These are phyloP conservation scores for Coemansia sp. DNA, from an alignment of 371 early-diverging fungal species.

Conservation along the genomic window DNA sequence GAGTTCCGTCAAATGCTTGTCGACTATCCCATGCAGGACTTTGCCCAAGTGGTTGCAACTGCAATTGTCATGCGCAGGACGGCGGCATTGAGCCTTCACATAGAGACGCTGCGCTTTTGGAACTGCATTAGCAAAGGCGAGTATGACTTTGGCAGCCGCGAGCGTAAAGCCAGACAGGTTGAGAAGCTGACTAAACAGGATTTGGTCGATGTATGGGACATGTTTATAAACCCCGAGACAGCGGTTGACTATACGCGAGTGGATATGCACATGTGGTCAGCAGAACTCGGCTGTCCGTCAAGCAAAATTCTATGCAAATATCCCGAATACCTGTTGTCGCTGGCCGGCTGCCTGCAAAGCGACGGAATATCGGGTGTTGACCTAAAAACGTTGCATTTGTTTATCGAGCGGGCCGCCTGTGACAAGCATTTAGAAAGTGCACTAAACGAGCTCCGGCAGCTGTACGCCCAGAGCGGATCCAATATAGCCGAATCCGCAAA, in stretches of 20 bases:
- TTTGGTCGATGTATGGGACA: conserved; percentile 42
- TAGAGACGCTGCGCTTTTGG: not conserved
- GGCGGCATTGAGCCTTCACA: too few relatives aligned
- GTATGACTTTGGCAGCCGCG: conserved; percentile 76
- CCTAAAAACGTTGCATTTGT: not conserved
- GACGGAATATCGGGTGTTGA: conserved; percentile 10
- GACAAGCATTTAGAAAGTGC: not conserved
- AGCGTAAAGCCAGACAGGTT: conserved; percentile 9
- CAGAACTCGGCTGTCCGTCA: conserved; percentile 9
- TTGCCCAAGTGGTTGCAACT: too few relatives aligned
- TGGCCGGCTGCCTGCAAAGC: conserved; percentile 19
- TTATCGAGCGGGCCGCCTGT: not conserved
- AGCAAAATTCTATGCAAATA: not conserved
- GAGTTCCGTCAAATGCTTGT: not conserved
- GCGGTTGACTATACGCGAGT: conserved; percentile 23
- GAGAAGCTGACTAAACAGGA: conserved; percentile 14
- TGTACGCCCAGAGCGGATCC: too few relatives aligned
- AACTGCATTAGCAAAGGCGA: not conserved
- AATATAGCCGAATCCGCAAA: not conserved
- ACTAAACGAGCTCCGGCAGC: not conserved
- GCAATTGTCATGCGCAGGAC: too few relatives aligned
- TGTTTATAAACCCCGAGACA: conserved; percentile 27
- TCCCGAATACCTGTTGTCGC: conserved; percentile 8
- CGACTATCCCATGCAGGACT: not conserved
- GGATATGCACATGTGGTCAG: conserved; percentile 25